phyloP scores from a whole-genome alignment of 257 asterid species.

The Gentiana macrophylla region DNA sequence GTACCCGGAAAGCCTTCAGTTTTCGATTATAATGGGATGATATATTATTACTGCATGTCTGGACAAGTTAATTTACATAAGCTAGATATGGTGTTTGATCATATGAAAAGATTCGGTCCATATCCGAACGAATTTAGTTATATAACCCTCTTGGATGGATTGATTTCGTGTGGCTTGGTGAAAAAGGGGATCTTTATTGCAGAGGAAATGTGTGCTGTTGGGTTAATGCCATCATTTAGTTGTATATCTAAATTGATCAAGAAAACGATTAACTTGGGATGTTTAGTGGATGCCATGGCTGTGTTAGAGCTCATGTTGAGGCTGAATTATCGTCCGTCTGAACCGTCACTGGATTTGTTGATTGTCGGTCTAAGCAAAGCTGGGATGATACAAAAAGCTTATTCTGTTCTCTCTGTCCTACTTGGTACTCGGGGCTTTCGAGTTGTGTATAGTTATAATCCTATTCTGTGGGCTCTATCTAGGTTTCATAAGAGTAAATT shows the following conservation, averaged over 20 bases:
- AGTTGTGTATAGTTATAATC: constrained; percentile 27
- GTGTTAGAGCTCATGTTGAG: constrained; percentile 35
- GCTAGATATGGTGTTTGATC: constrained; percentile 27
- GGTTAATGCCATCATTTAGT: constrained; percentile 35
- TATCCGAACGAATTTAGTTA: constrained; percentile 43
- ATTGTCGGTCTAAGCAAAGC: constrained; percentile 34
- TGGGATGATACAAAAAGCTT: constrained; percentile 33
- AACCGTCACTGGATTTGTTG: constrained; percentile 21
- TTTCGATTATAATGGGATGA: constrained; percentile 39
- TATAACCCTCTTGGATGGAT: constrained; percentile 37
- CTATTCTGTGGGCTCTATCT: constrained; percentile 47
- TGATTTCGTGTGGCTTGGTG: constrained; percentile 24
- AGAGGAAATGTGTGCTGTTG: constrained; percentile 36
- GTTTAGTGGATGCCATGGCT: constrained; percentile 22
- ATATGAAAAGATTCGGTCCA: constrained; percentile 48
- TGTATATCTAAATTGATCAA: constrained; percentile 33
- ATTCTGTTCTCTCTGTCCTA: constrained; percentile 17
- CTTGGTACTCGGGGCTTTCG: constrained; percentile 19
- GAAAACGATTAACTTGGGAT: constrained; percentile 25
- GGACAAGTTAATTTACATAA: constrained; percentile 23
- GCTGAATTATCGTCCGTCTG: constrained; percentile 23
- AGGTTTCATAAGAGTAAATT: constrained; percentile 19
- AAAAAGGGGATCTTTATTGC: constrained; percentile 31
- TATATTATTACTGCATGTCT: constrained; percentile 39
- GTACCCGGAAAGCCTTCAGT: constrained; percentile 40